Conservation (phyloP, 2,329 filamentous ascomycete species). For the Cordyceps javanica region DNA sequence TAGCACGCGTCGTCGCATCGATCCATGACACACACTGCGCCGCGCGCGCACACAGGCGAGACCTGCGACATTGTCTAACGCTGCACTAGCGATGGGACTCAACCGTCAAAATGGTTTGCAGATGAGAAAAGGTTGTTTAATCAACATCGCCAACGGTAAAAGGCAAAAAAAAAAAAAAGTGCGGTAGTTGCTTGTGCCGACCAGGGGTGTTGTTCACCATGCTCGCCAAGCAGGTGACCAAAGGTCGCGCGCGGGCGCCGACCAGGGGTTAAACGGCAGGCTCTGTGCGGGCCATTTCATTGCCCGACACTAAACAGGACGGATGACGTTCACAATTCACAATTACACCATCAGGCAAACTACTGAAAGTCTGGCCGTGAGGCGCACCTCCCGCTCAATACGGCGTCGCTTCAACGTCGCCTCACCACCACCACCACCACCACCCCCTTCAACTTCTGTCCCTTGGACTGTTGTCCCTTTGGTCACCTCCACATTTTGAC, state of each 20-base stretch:
- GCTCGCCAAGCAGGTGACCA: not conserved
- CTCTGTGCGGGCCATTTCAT: not conserved
- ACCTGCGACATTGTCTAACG: conserved; percentile 12
- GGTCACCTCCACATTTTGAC: not conserved
- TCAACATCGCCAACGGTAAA: too few species aligned
- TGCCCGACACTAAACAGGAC: not conserved
- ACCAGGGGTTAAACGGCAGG: not conserved
- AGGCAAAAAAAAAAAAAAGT: not conserved
- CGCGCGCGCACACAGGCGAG: conserved; percentile 6
- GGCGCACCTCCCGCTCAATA: not conserved
- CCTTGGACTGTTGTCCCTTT: too few species aligned
- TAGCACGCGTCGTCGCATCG: not conserved
- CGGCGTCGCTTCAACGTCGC: not conserved
- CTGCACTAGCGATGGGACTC: not conserved
- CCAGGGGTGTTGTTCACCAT: not conserved
- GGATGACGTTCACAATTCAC: not conserved
- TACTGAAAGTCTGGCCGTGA: not conserved
- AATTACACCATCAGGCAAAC: not conserved
- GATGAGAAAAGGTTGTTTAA: not conserved
- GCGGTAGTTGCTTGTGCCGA: not conserved
- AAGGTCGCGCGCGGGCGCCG: not conserved
- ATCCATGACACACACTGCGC: not conserved
- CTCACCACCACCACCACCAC: not conserved
- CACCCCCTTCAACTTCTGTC: not conserved
- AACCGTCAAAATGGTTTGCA: not conserved